Evolutionary conservation across 805 yeast genomes (phyloP).

Genomic region (Kodamaea fukazawae): DNA sequence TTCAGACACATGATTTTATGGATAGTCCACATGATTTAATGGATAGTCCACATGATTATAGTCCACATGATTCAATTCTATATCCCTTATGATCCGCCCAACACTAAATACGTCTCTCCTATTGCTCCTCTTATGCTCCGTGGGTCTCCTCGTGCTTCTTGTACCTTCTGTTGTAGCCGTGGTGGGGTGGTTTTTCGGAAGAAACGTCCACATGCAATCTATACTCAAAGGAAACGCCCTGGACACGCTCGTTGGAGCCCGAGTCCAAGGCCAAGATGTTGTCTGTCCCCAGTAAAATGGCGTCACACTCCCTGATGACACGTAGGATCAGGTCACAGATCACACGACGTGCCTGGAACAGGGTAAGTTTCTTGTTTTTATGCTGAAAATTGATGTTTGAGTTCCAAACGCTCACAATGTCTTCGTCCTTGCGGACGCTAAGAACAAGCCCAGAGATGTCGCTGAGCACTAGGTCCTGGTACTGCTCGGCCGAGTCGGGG

Average conservation of each 20-base stretch:
- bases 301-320: slow-evolving; percentile 48
- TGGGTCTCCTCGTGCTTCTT: slow-evolving; percentile 7
- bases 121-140: too few species aligned
- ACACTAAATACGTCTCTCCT: too few species aligned
- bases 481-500: slow-evolving; percentile 34
- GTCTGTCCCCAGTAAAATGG: slow-evolving; percentile 37
- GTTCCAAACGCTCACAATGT: slow-evolving; percentile 62
- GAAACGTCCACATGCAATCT: slow-evolving; percentile 42
- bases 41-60: too few species aligned
- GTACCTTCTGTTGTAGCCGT: slow-evolving; percentile 8
- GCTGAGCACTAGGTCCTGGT: slow-evolving; percentile 38
- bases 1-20: too few species aligned
- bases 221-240: slow-evolving; percentile 47
- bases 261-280: slow-evolving; percentile 29
- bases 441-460: slow-evolving; percentile 61
- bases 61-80: too few species aligned
- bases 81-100: too few species aligned
- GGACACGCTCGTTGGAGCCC: slow-evolving; percentile 40
- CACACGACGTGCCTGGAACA: slow-evolving; percentile 44
- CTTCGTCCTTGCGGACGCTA: slow-evolving; percentile 58
- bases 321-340: slow-evolving; percentile 47
- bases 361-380: slow-evolving; percentile 32
- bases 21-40: too few species aligned
- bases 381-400: slow-evolving; percentile 41
- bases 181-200: slow-evolving; percentile 1